phyloP scores from a whole-genome alignment of 805 yeast genomes.

The Ogataea saltuana region DNA sequence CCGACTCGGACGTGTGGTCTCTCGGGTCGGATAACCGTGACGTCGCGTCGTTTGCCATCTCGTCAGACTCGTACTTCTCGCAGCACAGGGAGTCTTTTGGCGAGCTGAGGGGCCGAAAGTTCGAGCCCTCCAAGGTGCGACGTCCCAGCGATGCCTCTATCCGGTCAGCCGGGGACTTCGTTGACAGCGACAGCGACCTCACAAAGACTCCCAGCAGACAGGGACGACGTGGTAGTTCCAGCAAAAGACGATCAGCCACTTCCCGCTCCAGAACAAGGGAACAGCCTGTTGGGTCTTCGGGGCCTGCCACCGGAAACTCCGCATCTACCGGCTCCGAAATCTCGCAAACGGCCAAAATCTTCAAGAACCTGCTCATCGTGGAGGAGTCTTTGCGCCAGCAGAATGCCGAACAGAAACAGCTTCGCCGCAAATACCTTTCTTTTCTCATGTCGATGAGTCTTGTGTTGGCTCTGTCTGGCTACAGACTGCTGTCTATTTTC shows the following conservation, averaged over 20 bases:
- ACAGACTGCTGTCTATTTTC: conserved; percentile 34
- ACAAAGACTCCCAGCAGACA: conserved; percentile 23
- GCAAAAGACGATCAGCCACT: conserved; percentile 19
- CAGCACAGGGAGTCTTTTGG: conserved; percentile 33
- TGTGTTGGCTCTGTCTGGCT: conserved; percentile 38
- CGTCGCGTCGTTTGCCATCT: conserved; percentile 24
- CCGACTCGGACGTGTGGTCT: conserved; percentile 36
- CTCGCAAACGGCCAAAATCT: conserved; percentile 60
- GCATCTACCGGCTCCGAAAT: conserved; percentile 22
- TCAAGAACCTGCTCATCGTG: conserved; percentile 75
- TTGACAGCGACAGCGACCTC: conserved; percentile 27
- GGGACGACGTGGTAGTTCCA: conserved; percentile 16
- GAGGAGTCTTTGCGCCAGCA: conserved; percentile 88
- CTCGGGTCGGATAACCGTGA: conserved; percentile 22
- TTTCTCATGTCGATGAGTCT: conserved; percentile 48
- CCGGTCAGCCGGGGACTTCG: conserved; percentile 21
- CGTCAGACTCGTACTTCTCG: conserved; percentile 38
- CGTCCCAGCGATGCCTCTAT: conserved; percentile 33
- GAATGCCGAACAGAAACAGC: conserved; percentile 64
- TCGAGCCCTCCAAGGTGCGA: conserved; percentile 19
- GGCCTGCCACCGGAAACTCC: conserved; percentile 2
- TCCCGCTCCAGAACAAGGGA: conserved; percentile 22
- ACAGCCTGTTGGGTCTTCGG: conserved; percentile 7
- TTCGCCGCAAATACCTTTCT: conserved; percentile 62
- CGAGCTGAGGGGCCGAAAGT: conserved; percentile 26